These are phyloP conservation scores for Vinca minor DNA, from an alignment of 257 asterid species.

Conservation along the genomic window DNA sequence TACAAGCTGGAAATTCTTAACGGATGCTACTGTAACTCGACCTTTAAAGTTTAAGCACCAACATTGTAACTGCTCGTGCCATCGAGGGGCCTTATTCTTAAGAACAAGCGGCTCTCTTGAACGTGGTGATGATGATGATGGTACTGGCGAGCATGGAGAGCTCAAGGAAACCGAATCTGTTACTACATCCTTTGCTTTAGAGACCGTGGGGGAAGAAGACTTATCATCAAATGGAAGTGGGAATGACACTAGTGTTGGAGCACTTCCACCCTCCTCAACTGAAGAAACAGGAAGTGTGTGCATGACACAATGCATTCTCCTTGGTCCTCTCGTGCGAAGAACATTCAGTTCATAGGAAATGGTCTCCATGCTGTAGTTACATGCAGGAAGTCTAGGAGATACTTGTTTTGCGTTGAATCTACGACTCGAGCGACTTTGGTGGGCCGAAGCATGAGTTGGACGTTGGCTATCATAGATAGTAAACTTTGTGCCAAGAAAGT, in stretches of 20 bases:
- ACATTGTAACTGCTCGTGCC: constrained; percentile 95
- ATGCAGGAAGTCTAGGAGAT: constrained; percentile 72
- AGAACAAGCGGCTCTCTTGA: constrained; percentile 48
- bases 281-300: constrained; percentile 68
- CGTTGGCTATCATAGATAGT: constrained; percentile 74
- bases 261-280: constrained; percentile 73
- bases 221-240: constrained; percentile 36
- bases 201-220: constrained; percentile 16
- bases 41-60: constrained; percentile 95
- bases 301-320: constrained; percentile 76
- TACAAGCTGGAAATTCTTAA: constrained; percentile 83
- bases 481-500: constrained; percentile 89
- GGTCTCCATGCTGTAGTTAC: constrained; percentile 51
- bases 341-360: constrained; percentile 77
- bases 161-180: constrained; percentile 22
- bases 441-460: constrained; percentile 39
- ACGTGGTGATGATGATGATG: constrained; percentile 1
- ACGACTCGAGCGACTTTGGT: constrained; percentile 45
- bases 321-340: constrained; percentile 87
- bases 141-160: constrained; percentile 16
- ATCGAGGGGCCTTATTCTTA: constrained; percentile 78
- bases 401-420: constrained; percentile 66
- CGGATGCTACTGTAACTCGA: constrained; percentile 93
- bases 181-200: constrained; percentile 30
- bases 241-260: constrained; percentile 72